Base-by-base conservation (phyloP, 202 grass and related monocot species). In the Digitaria exilis region DNA sequence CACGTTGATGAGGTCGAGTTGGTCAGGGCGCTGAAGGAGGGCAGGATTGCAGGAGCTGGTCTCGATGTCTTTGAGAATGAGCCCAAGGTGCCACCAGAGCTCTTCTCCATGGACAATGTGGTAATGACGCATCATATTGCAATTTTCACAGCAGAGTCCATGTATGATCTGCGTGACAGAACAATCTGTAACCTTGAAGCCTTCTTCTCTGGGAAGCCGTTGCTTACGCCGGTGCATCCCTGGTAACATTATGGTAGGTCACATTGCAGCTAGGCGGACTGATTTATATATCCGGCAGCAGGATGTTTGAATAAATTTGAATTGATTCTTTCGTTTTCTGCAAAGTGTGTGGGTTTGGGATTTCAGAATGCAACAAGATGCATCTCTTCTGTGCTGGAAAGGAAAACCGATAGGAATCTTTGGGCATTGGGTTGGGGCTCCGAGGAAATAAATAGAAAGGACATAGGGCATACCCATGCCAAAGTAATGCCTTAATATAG, bases 21-120 rank as follows among this genome's bases (percentile, higher is more conserved):
- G 28, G 72, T 92, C 4, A 3, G n/a, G 43, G 79, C 26, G 30
- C 59, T 97, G 37, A 65, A 57, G 35, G 62, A 88, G n/a, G 94
- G 91, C 2, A 84, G 86, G 76, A 89, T 94, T 11, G 79, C 65
- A 57, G 91, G 87, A 7, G 91, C 64, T 0, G 91, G 85, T 5
- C 87, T 92, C 59, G 87, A 97, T 42, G 94, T 97, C n/a, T 97
- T 75, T 29, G 94, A 92, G 65, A 28, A 77, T 2, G 91, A 97
- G 21, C 94, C 91, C 0, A 45, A 14, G 9, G 73, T 92, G 41
- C 89, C 89, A 0, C 66, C 64, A 2, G 85, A 90, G 73, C 76
- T 94, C 42, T 24, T 88, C 9, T 18, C 58, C 44, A 87, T 97
- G 94, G 91, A 94, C 18, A 97, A 97, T 46, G 87, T 94, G 21